A percentile compares a stretch with the other conserved stretches of the same genome.
phyloP scores from a whole-genome alignment of 306 rosid genomes.

The Sechiopsis laciniata region DNA sequence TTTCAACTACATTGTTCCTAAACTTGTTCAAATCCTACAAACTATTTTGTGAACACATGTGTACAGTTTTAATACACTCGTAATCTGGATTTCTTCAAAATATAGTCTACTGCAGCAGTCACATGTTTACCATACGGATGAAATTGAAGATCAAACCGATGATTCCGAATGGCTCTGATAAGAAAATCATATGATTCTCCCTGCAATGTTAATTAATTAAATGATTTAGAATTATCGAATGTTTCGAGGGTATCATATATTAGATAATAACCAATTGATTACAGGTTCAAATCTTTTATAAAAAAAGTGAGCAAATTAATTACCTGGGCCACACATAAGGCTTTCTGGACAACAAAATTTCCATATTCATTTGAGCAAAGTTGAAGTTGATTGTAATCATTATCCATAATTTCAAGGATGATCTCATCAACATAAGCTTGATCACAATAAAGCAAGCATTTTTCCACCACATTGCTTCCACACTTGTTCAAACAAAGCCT shows the following conservation, averaged over 20 bases:
- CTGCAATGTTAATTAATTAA: background rate
- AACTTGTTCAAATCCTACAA: too few species aligned
- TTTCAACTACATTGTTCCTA: background rate
- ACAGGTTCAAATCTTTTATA: too few species aligned
- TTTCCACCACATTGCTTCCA: slow-evolving; percentile 4
- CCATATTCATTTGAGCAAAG: background rate
- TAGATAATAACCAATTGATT: too few species aligned
- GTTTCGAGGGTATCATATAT: too few species aligned
- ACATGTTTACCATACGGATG: background rate
- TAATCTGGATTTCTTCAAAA: background rate
- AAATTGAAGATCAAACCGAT: background rate
- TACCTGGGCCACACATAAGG: background rate
- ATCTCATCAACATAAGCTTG: background rate
- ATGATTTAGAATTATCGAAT: too few species aligned
- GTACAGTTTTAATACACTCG: background rate
- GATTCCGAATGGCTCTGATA: background rate
- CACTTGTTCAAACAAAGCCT: background rate
- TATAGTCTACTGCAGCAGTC: background rate
- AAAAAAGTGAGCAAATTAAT: background rate
- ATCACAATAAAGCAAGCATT: background rate
- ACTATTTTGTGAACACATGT: too few species aligned
- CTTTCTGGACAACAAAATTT: background rate
- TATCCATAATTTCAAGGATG: background rate
- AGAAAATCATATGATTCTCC: background rate
- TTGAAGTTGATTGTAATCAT: background rate